A percentile compares a stretch with the other conserved stretches of the same genome.
Conservation (phyloP, 2,329 filamentous ascomycete species). For the Trichoderma gracile region DNA sequence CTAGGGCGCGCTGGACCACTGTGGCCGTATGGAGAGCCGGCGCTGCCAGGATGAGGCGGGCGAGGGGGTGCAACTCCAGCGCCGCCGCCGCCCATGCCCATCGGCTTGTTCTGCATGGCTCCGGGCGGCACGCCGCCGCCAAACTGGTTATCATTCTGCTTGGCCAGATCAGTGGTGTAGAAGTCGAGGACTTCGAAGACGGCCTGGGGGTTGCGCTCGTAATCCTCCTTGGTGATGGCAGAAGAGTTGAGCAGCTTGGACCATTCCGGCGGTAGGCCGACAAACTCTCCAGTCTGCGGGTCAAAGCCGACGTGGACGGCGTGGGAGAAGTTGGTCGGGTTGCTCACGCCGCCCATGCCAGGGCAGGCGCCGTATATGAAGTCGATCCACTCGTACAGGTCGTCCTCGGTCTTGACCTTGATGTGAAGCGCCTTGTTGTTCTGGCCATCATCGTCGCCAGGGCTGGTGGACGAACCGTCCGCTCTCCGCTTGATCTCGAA, state of each 20-base stretch:
- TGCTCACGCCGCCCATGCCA: slow-evolving; percentile 96
- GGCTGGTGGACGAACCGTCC: slow-evolving; percentile 67
- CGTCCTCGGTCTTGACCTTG: slow-evolving; percentile 91
- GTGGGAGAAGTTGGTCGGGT: slow-evolving; percentile 97
- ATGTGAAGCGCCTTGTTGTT: slow-evolving; percentile 83
- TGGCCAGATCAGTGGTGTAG: slow-evolving; percentile 80
- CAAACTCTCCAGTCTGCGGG: slow-evolving; percentile 90
- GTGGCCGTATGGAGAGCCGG: slow-evolving; percentile 44
- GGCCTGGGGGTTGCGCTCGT: slow-evolving; percentile 91
- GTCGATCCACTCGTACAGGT: slow-evolving; percentile 98
- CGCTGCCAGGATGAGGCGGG: slow-evolving; percentile 52
- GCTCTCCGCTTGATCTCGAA: slow-evolving; percentile 86
- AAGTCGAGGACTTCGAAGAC: slow-evolving; percentile 81
- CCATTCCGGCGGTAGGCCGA: slow-evolving; percentile 93
- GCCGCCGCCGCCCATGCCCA: slow-evolving; percentile 56
- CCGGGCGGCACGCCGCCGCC: slow-evolving; percentile 61
- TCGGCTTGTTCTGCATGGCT: slow-evolving; percentile 61
- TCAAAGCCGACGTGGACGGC: slow-evolving; percentile 98
- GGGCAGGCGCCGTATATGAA: slow-evolving; percentile 96
- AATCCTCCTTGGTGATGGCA: slow-evolving; percentile 97
- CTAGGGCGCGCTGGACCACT: slow-evolving; percentile 45
- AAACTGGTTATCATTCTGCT: slow-evolving; percentile 71
- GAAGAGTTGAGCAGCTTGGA: slow-evolving; percentile 94
- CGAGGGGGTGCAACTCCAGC: slow-evolving; percentile 67
- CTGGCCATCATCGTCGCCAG: slow-evolving; percentile 80